These are phyloP conservation scores for Pyricularia sp. DNA, from an alignment of 2,329 filamentous ascomycete species.

Conservation along the genomic window DNA sequence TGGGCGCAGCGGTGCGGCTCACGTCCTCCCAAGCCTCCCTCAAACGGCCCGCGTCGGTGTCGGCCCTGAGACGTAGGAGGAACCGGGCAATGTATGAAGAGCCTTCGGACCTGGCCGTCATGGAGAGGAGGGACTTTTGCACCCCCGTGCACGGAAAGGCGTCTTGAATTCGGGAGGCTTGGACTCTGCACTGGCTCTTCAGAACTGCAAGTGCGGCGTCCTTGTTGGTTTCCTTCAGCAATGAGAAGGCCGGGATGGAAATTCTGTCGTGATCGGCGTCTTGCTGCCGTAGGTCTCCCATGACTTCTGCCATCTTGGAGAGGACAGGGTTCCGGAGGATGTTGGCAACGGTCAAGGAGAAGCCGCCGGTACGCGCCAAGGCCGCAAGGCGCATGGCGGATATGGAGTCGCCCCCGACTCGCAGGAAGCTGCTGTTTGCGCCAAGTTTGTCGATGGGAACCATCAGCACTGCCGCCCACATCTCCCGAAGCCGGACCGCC, in stretches of 20 bases:
- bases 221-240: neutral
- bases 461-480: slow-evolving; percentile 38
- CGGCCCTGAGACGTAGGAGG: neutral
- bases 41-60: neutral
- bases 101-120: neutral
- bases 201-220: neutral
- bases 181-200: neutral
- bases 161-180: neutral
- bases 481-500: slow-evolving; percentile 31
- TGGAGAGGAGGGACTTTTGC: neutral
- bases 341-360: neutral
- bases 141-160: neutral
- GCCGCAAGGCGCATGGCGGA: neutral
- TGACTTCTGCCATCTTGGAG: neutral
- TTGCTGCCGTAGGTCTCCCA: neutral
- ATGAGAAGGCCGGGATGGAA: neutral
- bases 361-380: neutral
- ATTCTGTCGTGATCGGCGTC: neutral
- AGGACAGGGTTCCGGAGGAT: neutral
- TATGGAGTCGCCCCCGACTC: neutral
- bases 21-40: neutral
- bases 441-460: slow-evolving; percentile 28
- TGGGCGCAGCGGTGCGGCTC: neutral
- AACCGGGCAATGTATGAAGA: neutral
- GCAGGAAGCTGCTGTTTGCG: slow-evolving; percentile 34